phyloP scores from a whole-genome alignment of 805 yeast species.

The Pichia scutulata region DNA sequence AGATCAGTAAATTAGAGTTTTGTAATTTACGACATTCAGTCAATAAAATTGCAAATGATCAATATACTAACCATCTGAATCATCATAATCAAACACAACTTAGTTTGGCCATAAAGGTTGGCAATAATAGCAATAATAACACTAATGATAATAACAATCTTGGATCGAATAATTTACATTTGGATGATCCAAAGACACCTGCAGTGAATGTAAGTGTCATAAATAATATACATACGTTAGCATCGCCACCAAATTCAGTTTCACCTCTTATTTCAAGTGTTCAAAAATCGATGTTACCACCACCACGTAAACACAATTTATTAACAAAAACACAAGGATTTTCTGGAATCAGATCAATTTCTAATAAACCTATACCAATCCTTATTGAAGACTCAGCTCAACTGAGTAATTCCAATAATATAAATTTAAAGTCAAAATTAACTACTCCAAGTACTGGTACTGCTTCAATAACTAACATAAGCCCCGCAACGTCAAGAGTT shows the following conservation, averaged over 20 bases:
- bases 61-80: not conserved
- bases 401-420: not conserved
- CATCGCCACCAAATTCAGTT: constrained; percentile 7
- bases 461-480: constrained; percentile 1
- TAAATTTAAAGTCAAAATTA: not conserved
- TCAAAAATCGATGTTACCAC: constrained; percentile 23
- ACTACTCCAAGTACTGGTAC: constrained; percentile 4
- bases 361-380: constrained; percentile 27
- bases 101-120: not conserved
- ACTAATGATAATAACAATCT: not conserved
- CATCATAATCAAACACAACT: not conserved
- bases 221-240: not conserved
- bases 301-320: constrained; percentile 22
- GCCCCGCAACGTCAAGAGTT: not conserved
- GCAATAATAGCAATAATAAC: too few species aligned
- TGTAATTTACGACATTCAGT: not conserved
- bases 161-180: not conserved
- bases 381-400: constrained; percentile 17
- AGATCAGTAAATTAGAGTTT: not conserved
- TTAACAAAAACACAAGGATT: constrained; percentile 5
- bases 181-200: constrained; percentile 4
- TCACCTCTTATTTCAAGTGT: constrained; percentile 4
- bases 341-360: constrained; percentile 22
- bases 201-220: not conserved
- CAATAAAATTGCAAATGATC: not conserved